These are phyloP conservation scores for Pisolithus sp. DNA, from an alignment of 768 basidiomycete species.

Conservation along the genomic window DNA sequence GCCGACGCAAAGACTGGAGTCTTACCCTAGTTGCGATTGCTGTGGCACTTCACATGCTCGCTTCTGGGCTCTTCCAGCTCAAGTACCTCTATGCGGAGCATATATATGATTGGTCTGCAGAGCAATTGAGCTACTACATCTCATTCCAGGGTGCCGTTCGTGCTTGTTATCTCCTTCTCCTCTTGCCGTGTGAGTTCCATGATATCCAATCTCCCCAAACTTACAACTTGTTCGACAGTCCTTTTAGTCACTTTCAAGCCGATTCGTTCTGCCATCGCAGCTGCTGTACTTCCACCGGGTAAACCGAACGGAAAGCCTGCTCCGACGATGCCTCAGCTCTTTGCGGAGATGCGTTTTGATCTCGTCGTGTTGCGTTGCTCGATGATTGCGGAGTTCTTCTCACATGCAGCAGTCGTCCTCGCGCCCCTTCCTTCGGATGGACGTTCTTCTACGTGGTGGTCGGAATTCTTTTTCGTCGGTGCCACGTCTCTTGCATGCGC, in stretches of 20 bases:
- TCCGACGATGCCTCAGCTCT: slow-evolving; percentile 45
- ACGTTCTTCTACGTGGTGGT: slow-evolving; percentile 14
- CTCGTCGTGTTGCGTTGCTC: slow-evolving; percentile 58
- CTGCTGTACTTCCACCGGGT: slow-evolving; percentile 3
- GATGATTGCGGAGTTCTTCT: slow-evolving; percentile 59
- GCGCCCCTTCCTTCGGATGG: slow-evolving; percentile 38
- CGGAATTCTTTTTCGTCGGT: slow-evolving; percentile 45
- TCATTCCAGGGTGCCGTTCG: slow-evolving; percentile 60
- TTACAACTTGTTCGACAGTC: slow-evolving; percentile 35
- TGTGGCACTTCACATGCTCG: slow-evolving; percentile 57
- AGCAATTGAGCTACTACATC: slow-evolving; percentile 71
- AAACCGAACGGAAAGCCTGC: slow-evolving; percentile 39
- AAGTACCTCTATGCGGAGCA: slow-evolving; percentile 79
- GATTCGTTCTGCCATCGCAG: slow-evolving; percentile 13
- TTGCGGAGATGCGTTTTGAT: slow-evolving; percentile 63
- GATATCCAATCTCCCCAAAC: slow-evolving; percentile 24
- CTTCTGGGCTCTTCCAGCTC: slow-evolving; percentile 64
- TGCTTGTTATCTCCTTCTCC: slow-evolving; percentile 56
- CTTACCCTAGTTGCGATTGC: slow-evolving; percentile 61
- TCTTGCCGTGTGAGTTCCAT: slow-evolving; percentile 56
- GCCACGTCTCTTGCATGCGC: slow-evolving; percentile 59
- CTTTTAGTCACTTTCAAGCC: slow-evolving; percentile 58
- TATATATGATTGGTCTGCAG: slow-evolving; percentile 61
- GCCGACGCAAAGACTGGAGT: slow-evolving; percentile 61
- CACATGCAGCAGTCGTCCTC: slow-evolving; percentile 55